phyloP scores from a whole-genome alignment of 202 grass and related monocot genomes.

The Brachypodium distachyon region DNA sequence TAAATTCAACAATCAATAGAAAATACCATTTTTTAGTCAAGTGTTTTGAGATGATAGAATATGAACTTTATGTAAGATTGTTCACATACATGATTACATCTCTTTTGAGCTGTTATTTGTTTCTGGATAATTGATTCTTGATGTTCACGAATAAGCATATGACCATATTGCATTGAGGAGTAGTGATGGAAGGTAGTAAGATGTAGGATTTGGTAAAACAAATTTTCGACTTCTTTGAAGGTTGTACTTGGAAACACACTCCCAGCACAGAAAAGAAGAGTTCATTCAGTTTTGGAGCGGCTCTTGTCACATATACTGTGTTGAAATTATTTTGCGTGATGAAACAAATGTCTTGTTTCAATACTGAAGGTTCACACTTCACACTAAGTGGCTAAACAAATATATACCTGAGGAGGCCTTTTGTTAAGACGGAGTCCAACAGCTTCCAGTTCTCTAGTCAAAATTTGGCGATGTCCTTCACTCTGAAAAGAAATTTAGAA shows the following conservation, averaged over 20 bases:
- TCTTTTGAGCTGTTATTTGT: background rate
- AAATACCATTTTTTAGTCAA: background rate
- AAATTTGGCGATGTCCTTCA: constrained; percentile 96
- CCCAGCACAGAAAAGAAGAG: background rate
- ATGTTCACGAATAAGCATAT: background rate
- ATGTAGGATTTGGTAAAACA: background rate
- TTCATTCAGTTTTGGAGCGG: background rate
- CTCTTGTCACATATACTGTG: background rate
- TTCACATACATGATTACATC: background rate
- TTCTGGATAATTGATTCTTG: background rate
- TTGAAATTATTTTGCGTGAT: background rate
- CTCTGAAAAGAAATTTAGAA: constrained; percentile 56
- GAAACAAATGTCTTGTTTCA: no score
- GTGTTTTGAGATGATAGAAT: background rate
- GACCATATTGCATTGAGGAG: background rate
- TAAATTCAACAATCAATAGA: background rate
- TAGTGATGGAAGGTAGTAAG: background rate
- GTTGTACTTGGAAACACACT: background rate
- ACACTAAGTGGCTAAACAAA: background rate
- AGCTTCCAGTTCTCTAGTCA: constrained; percentile 94
- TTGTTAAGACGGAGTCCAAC: constrained; percentile 96
- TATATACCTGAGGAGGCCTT: constrained; percentile 81
- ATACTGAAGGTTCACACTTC: no score
- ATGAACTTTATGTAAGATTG: background rate
- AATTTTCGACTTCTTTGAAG: background rate